Evolutionary conservation across 73 alveolate genomes (phyloP).

Genomic region (Symbiodinium pilosum): DNA sequence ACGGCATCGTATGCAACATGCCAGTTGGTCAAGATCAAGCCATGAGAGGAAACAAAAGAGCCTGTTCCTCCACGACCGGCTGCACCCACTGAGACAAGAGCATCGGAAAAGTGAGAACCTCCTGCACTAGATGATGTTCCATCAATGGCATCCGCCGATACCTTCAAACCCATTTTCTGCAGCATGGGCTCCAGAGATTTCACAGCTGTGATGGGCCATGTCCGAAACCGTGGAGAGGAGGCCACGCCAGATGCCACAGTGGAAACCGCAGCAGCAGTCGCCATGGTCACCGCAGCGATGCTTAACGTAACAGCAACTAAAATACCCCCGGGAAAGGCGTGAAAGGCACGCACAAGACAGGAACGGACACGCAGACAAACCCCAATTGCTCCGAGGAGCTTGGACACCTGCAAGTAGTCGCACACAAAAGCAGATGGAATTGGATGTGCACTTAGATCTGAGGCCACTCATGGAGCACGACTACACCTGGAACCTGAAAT

Average conservation of each 20-base stretch:
- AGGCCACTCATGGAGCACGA: too few species aligned
- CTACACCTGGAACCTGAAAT: too few species aligned
- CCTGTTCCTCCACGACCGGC: constrained; percentile 16
- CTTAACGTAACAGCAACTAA: too few species aligned
- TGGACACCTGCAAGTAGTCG: too few species aligned
- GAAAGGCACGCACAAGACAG: too few species aligned
- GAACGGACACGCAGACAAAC: too few species aligned
- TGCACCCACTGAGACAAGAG: neutral
- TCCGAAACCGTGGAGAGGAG: neutral
- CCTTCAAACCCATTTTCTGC: neutral
- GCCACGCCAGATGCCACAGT: neutral
- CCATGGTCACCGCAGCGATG: too few species aligned
- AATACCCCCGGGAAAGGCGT: too few species aligned
- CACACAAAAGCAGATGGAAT: too few species aligned
- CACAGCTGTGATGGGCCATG: neutral
- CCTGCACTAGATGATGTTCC: neutral
- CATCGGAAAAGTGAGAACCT: neutral
- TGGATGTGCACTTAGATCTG: too few species aligned
- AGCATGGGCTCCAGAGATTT: constrained; percentile 7
- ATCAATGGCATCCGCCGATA: neutral
- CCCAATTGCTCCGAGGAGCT: too few species aligned
- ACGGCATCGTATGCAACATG: neutral
- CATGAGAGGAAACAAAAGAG: neutral
- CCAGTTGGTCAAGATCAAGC: neutral
- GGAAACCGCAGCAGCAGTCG: neutral